phyloP scores from a whole-genome alignment of 371 early-diverging fungal genomes.

The Synchytrium microbalum region DNA sequence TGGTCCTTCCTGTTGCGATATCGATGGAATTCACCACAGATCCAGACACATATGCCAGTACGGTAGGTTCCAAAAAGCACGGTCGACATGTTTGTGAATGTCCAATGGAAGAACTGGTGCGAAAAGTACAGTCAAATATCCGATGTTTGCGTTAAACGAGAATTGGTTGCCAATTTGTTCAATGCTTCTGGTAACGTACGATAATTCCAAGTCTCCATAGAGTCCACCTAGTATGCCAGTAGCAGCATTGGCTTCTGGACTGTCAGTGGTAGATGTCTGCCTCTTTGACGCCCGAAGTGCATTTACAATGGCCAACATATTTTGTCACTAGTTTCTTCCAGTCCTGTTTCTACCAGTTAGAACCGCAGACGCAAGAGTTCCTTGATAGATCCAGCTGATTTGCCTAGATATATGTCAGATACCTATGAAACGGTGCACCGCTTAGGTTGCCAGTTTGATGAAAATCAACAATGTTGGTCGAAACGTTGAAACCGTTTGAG shows the following conservation, averaged over 20 bases:
- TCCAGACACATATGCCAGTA: conserved; percentile 36
- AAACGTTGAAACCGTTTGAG: too few species aligned
- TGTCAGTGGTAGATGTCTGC: not conserved
- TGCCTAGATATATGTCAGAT: too few species aligned
- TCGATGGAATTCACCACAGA: conserved; percentile 35
- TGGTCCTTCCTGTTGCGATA: conserved; percentile 3
- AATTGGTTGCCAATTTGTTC: too few species aligned
- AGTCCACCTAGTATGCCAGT: conserved; percentile 1
- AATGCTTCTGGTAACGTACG: not conserved
- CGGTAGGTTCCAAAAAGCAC: conserved; percentile 19
- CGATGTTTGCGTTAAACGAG: too few species aligned
- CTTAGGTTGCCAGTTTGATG: too few species aligned
- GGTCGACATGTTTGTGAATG: conserved; percentile 25
- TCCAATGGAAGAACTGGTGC: conserved; percentile 31
- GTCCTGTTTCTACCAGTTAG: too few species aligned
- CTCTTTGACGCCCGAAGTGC: not conserved
- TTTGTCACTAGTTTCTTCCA: too few species aligned
- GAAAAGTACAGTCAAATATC: too few species aligned
- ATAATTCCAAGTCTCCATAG: conserved; percentile 1
- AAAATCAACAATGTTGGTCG: too few species aligned
- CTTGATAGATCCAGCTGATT: too few species aligned
- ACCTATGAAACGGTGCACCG: too few species aligned
- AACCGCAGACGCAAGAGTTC: too few species aligned
- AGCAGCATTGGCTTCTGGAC: not conserved
- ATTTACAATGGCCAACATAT: not conserved